Base-by-base conservation (phyloP, 352 stramenopile species). In the Phytophthora fragariae region DNA sequence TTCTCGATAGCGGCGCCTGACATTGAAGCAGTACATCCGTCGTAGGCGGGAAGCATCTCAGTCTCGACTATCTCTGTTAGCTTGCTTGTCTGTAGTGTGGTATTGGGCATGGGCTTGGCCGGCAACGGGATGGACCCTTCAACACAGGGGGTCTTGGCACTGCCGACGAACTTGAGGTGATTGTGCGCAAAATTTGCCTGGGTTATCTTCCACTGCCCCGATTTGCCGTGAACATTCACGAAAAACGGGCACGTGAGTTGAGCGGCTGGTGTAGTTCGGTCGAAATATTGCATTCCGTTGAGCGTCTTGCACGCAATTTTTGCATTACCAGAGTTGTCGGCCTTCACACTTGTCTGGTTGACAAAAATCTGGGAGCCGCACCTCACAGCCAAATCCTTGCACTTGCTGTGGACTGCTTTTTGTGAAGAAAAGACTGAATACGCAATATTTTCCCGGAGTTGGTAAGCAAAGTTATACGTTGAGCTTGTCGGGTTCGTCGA, bases 241-340 rank as follows among this genome's bases (percentile, higher is more conserved):
- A 64, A 73, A 55, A 68, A 73, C 2, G 58, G 58, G 3, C 58
- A 73, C 5, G 58, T 14, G 0, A 68, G 1, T 0, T 58, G 31
- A 0, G 57, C 66, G 10, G 9, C 10, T 5, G 39, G 14, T 2
- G 29, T 54, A 0, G 57, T 21, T 6, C 14, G 10, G 19, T 68
- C 33, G 31, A 64, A 68, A 60, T 53, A 63, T 9, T 64, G 66
- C 6, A 19, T 31, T 12, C 52, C 41, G 17, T 73, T 63, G 3
- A 64, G 52, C 10, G 58, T 58, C 33, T 73, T 73, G 58, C 52
- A 60, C 19, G 5, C 17, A 39, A 47, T 63, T 44, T 68, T 67
- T 0, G 57, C 47, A 19, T 72, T 72, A 15, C 57, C 57, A 29
- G 29, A 68, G n/a, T 72, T 68, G 2, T 58, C 63, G 1, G 24